A percentile compares a stretch with the other conserved stretches of the same genome.
Conservation (phyloP, 2,329 filamentous ascomycete species). For the Leptographium procerum region DNA sequence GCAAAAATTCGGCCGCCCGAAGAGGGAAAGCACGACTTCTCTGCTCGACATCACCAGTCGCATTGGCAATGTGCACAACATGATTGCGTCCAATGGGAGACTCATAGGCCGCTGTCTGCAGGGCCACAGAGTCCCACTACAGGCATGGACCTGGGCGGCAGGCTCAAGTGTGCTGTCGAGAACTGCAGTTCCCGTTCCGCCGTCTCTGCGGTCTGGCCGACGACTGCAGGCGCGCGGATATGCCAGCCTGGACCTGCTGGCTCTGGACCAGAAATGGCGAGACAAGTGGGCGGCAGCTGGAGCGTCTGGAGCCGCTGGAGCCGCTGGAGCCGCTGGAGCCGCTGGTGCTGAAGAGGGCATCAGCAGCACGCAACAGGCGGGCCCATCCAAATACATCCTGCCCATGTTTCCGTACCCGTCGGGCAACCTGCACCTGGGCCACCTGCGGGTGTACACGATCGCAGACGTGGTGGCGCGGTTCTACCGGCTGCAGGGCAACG, state of each 20-base stretch:
- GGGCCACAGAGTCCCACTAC: constrained; percentile 7
- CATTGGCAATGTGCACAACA: not conserved
- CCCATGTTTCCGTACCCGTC: constrained; percentile 94
- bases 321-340: not conserved
- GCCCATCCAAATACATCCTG: constrained; percentile 52
- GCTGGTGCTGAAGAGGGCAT: not conserved
- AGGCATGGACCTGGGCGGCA: not conserved
- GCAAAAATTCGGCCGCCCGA: not conserved
- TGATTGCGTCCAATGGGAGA: constrained; percentile 15
- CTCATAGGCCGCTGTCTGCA: constrained; percentile 17
- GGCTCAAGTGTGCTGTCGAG: not conserved
- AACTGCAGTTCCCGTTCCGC: not conserved
- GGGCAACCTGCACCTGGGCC: constrained; percentile 74
- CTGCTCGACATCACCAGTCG: not conserved
- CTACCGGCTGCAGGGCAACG: constrained; percentile 58
- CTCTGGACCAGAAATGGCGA: constrained; percentile 42
- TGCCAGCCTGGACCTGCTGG: constrained; percentile 32
- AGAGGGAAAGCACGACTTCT: not conserved
- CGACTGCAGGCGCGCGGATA: constrained; percentile 18
- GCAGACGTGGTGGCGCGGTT: constrained; percentile 76
- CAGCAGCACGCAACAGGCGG: not conserved
- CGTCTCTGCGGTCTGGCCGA: not conserved
- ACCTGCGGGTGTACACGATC: constrained; percentile 82
- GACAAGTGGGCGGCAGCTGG: constrained; percentile 26
- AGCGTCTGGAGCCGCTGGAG: not conserved